Evolutionary conservation across 192 early-diverging fungal genomes (phyloP).

Genomic region (Umbelopsis isabellina): DNA sequence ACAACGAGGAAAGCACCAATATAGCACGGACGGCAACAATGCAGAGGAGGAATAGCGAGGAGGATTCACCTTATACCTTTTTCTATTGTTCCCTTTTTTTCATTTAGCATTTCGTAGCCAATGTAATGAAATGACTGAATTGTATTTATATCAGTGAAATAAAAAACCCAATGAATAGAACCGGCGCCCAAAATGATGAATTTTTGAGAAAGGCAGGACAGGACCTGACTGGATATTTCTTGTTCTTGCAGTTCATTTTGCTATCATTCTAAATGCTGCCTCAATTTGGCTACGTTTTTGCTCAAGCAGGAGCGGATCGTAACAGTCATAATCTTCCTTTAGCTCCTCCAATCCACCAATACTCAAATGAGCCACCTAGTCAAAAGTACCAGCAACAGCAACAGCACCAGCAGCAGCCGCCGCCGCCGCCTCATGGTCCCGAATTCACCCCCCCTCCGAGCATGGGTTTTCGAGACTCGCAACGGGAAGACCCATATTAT

Average conservation of each 20-base stretch:
- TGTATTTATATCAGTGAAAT: constrained; percentile 11
- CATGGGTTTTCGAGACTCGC: constrained; percentile 8
- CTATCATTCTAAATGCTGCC: constrained; percentile 31
- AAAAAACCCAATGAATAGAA: too few relatives aligned
- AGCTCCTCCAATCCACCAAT: constrained; percentile 2
- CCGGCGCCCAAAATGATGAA: too few relatives aligned
- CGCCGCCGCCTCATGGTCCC: background rate
- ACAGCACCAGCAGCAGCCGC: background rate
- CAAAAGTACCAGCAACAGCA: constrained; percentile 11
- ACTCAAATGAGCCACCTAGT: background rate
- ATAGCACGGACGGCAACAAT: constrained; percentile 6
- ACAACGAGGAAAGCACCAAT: constrained; percentile 77
- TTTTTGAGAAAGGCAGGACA: constrained; percentile 3
- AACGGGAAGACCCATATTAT: constrained; percentile 9
- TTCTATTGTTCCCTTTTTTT: background rate
- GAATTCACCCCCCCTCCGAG: constrained; percentile 19
- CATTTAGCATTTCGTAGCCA: background rate
- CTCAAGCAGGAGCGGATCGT: constrained; percentile 42
- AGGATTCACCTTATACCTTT: constrained; percentile 4
- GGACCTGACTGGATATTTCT: background rate
- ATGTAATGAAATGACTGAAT: background rate
- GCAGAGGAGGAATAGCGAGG: constrained; percentile 24
- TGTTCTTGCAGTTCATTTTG: constrained; percentile 20
- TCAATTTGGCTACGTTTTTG: constrained; percentile 43
- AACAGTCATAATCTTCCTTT: constrained; percentile 13